A percentile compares a stretch with the other conserved stretches of the same genome.
phyloP scores from a whole-genome alignment of 164 flowering plant species.

The Houttuynia cordata region DNA sequence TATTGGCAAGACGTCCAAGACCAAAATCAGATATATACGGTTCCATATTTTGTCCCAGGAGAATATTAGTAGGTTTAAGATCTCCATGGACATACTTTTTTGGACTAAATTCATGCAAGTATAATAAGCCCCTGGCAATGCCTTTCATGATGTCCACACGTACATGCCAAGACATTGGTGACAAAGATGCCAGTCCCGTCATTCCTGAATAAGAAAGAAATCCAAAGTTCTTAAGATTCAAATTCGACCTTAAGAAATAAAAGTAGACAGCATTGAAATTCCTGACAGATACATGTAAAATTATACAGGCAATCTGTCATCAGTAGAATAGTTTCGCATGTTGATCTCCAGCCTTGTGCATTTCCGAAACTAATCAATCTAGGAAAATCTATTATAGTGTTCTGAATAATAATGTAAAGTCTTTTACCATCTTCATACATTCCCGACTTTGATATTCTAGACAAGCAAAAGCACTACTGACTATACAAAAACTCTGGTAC shows the following conservation, averaged over 20 bases:
- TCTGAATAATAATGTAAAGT: too few relatives aligned
- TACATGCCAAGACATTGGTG: constrained; percentile 58
- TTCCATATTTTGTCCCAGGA: constrained; percentile 73
- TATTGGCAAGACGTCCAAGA: constrained; percentile 80
- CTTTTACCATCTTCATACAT: too few relatives aligned
- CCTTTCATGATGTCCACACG: constrained; percentile 72
- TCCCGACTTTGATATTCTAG: too few relatives aligned
- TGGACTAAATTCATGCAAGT: constrained; percentile 90
- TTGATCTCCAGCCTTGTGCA: too few relatives aligned
- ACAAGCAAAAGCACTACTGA: too few relatives aligned
- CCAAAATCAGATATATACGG: constrained; percentile 87
- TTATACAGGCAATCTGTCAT: too few relatives aligned
- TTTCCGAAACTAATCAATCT: too few relatives aligned
- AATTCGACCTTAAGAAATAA: neutral
- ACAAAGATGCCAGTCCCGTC: constrained; percentile 46
- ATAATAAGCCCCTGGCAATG: constrained; percentile 63
- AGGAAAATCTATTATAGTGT: too few relatives aligned
- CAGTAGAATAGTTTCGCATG: too few relatives aligned
- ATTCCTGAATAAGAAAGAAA: constrained; percentile 39
- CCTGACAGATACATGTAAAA: neutral
- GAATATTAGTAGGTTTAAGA: constrained; percentile 69
- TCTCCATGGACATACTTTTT: constrained; percentile 96
- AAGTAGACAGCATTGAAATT: neutral
- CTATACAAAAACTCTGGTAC: too few relatives aligned
- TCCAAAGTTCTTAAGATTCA: neutral